phyloP scores from a whole-genome alignment of 2,329 filamentous ascomycete species.

The Aschersonia sp. region DNA sequence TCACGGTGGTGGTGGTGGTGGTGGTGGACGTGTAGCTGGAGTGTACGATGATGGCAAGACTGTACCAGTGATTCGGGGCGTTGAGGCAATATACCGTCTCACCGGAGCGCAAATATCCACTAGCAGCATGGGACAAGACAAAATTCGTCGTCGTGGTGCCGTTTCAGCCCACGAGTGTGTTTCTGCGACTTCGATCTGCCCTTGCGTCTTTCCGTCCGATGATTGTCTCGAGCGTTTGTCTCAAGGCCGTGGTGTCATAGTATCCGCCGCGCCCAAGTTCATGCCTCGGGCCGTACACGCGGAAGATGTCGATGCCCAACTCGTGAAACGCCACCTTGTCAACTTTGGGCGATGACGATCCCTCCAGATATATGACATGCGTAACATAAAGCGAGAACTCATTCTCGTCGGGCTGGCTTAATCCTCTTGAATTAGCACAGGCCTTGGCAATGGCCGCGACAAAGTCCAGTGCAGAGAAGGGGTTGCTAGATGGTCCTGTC shows the following conservation, averaged over 20 bases:
- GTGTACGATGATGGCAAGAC: background rate
- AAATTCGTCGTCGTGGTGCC: background rate
- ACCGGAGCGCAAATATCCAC: background rate
- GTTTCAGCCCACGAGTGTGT: slow-evolving; percentile 24
- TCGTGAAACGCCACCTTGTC: slow-evolving; percentile 47
- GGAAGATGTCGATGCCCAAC: slow-evolving; percentile 64
- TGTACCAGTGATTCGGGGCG: background rate
- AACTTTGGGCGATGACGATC: slow-evolving; percentile 53
- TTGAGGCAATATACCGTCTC: background rate
- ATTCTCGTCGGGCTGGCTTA: slow-evolving; percentile 19
- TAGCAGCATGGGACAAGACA: background rate
- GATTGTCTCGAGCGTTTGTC: slow-evolving; percentile 63
- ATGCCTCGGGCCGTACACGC: slow-evolving; percentile 56
- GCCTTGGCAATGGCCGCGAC: slow-evolving; percentile 66
- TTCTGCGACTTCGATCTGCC: slow-evolving; percentile 25
- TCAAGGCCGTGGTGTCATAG: slow-evolving; percentile 65
- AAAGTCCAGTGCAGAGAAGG: slow-evolving; percentile 69
- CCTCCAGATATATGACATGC: slow-evolving; percentile 70
- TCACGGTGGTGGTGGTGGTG: no score
- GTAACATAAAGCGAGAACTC: slow-evolving; percentile 61
- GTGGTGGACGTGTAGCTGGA: background rate
- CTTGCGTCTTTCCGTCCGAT: slow-evolving; percentile 40
- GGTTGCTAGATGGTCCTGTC: slow-evolving; percentile 52
- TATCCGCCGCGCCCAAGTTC: slow-evolving; percentile 28
- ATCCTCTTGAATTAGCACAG: slow-evolving; percentile 50